A percentile compares a stretch with the other conserved stretches of the same genome.
phyloP scores from a whole-genome alignment of 768 basidiomycete genomes.

The Lepiota venenata region DNA sequence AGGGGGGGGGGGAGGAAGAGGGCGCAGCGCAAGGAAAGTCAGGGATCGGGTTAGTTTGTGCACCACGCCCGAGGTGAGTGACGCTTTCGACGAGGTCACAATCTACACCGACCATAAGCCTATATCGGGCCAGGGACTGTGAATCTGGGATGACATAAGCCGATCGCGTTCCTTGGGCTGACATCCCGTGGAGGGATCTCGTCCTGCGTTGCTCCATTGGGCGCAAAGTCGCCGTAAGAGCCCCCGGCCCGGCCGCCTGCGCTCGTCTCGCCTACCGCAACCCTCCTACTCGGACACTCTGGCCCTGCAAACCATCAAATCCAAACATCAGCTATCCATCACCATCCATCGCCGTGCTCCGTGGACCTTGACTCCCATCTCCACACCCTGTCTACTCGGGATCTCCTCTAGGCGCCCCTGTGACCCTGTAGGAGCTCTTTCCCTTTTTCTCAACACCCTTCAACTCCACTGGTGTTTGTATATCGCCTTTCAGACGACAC shows the following conservation, averaged over 20 bases:
- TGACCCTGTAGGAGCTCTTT: background rate
- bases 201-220: constrained; percentile 1
- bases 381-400: background rate
- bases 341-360: constrained; percentile 1
- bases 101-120: constrained; percentile 3
- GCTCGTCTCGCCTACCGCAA: background rate
- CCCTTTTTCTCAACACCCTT: background rate
- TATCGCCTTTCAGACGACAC: background rate
- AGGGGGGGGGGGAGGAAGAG: constrained; percentile 6
- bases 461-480: background rate
- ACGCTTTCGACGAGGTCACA: constrained; percentile 8
- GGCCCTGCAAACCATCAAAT: background rate
- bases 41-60: background rate
- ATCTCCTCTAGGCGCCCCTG: background rate
- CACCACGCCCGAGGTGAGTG: constrained; percentile 10
- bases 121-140: constrained; percentile 5
- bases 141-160: constrained; percentile 12
- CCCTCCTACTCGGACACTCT: constrained; percentile 5
- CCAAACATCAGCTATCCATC: background rate
- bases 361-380: background rate
- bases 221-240: constrained; percentile 2
- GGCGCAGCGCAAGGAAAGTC: constrained; percentile 12
- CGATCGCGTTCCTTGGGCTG: constrained; percentile 8
- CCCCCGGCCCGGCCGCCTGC: background rate
- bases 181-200: background rate